phyloP scores from a whole-genome alignment of 1,139 yeast species.

The Taphrina pruni region DNA sequence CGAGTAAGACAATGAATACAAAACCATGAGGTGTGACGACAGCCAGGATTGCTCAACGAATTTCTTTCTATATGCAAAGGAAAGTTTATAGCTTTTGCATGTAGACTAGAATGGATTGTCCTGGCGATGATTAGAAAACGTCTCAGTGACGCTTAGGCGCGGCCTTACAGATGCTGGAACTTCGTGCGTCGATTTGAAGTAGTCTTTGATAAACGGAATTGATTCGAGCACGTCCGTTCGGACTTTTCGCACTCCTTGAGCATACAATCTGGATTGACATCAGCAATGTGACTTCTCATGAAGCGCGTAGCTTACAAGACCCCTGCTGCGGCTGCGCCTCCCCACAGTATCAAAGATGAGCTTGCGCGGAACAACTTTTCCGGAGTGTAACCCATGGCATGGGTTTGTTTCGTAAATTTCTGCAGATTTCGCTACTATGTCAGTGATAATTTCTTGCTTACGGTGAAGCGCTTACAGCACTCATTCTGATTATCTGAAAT shows the following conservation, averaged over 20 bases:
- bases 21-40: background rate
- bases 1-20: background rate
- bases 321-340: slow-evolving; percentile 39
- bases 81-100: background rate
- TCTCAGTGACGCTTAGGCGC: background rate
- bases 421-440: slow-evolving; percentile 29
- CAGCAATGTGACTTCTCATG: background rate
- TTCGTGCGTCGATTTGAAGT: slow-evolving; percentile 40
- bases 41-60: background rate
- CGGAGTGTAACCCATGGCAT: slow-evolving; percentile 38
- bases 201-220: slow-evolving; percentile 37
- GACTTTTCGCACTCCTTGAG: slow-evolving; percentile 37
- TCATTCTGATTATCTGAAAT: background rate
- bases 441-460: background rate
- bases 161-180: slow-evolving; percentile 37
- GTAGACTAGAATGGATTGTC: slow-evolving; percentile 24
- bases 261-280: slow-evolving; percentile 19
- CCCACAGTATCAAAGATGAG: slow-evolving; percentile 38
- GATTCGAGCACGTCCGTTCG: slow-evolving; percentile 37
- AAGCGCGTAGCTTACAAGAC: slow-evolving; percentile 12
- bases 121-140: background rate
- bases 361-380: slow-evolving; percentile 32
- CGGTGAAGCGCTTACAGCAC: background rate
- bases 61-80: slow-evolving; percentile 9
- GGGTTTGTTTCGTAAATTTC: slow-evolving; percentile 35